Evolutionary conservation across 2,329 filamentous ascomycete species (phyloP).

Genomic region (Ilyonectria sp.): DNA sequence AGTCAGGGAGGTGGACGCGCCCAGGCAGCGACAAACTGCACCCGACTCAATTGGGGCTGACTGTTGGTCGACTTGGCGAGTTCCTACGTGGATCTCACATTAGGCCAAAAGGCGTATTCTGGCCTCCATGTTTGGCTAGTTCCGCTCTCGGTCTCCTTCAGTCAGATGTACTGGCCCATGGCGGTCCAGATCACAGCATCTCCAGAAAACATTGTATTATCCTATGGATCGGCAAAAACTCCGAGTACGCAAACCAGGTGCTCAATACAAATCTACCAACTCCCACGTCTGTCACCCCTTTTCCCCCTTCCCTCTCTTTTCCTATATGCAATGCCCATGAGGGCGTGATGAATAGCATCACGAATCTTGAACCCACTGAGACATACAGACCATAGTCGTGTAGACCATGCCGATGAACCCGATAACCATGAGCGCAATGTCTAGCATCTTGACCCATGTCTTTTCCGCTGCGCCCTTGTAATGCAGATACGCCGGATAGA

Average conservation of each 20-base stretch:
- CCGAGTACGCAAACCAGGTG: constrained; percentile 8
- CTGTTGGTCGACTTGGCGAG: not conserved
- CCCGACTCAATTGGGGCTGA: not conserved
- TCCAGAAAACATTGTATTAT: not conserved
- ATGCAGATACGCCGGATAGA: constrained; percentile 81
- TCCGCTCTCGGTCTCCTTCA: constrained; percentile 19
- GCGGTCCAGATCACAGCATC: constrained; percentile 13
- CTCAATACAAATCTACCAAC: constrained; percentile 11
- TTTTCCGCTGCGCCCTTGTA: constrained; percentile 76
- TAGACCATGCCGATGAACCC: constrained; percentile 80
- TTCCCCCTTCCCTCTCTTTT: constrained; percentile 21
- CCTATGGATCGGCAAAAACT: constrained; percentile 5
- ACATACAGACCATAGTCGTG: constrained; percentile 74
- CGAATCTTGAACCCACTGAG: constrained; percentile 52
- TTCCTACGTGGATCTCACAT: constrained; percentile 24
- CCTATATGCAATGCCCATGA: not conserved
- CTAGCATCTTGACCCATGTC: constrained; percentile 68
- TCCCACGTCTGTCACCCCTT: not conserved
- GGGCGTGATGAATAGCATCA: constrained; percentile 20
- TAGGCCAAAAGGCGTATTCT: constrained; percentile 29
- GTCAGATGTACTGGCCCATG: constrained; percentile 20
- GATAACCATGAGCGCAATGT: constrained; percentile 74
- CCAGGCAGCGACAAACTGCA: not conserved
- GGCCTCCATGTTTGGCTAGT: not conserved
- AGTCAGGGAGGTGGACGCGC: not conserved